These are phyloP conservation scores for Leccinum arenicola DNA, from an alignment of 768 basidiomycete genomes.

Conservation along the genomic window DNA sequence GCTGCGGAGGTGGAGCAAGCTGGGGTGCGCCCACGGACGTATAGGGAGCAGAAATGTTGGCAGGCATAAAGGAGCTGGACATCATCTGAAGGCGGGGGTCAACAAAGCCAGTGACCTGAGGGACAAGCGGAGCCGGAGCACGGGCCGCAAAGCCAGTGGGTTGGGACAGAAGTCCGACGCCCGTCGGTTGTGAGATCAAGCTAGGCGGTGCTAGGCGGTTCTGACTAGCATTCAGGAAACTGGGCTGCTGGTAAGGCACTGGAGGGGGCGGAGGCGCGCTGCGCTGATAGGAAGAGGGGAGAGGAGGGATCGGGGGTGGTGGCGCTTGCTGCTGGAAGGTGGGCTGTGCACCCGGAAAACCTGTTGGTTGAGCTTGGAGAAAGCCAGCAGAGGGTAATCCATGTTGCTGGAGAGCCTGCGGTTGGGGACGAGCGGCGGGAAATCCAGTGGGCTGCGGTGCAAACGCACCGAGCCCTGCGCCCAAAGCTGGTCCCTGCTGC, in stretches of 20 bases:
- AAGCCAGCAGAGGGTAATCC: slow-evolving; percentile 42
- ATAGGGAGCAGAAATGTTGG: slow-evolving; percentile 59
- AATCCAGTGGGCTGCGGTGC: slow-evolving; percentile 63
- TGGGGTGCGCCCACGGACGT: slow-evolving; percentile 60
- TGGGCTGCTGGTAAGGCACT: slow-evolving; percentile 38
- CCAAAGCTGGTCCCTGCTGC: slow-evolving; percentile 27
- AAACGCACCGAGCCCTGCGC: slow-evolving; percentile 39
- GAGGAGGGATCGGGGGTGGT: slow-evolving; percentile 62
- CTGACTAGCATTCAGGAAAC: slow-evolving; percentile 57
- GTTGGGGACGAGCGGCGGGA: slow-evolving; percentile 26
- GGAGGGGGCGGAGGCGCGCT: slow-evolving; percentile 39
- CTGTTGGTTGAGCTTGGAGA: slow-evolving; percentile 52
- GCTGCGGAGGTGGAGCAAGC: slow-evolving; percentile 54
- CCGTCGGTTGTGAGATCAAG: slow-evolving; percentile 21
- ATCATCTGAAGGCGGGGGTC: slow-evolving; percentile 87
- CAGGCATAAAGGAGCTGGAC: slow-evolving; percentile 90
- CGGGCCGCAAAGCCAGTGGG: slow-evolving; percentile 49
- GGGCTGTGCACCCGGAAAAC: slow-evolving; percentile 33
- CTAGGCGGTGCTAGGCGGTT: slow-evolving; percentile 33
- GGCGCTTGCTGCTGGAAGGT: slow-evolving; percentile 35
- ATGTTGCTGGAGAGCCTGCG: slow-evolving; percentile 42
- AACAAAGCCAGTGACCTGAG: slow-evolving; percentile 76
- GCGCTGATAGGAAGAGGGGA: slow-evolving; percentile 61
- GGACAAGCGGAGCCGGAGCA: slow-evolving; percentile 47
- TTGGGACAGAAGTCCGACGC: slow-evolving; percentile 26